Evolutionary conservation across 352 stramenopile genomes (phyloP), one percentile per base, ranked within the genome.

Genomic region (Phytophthora lateralis): DNA sequence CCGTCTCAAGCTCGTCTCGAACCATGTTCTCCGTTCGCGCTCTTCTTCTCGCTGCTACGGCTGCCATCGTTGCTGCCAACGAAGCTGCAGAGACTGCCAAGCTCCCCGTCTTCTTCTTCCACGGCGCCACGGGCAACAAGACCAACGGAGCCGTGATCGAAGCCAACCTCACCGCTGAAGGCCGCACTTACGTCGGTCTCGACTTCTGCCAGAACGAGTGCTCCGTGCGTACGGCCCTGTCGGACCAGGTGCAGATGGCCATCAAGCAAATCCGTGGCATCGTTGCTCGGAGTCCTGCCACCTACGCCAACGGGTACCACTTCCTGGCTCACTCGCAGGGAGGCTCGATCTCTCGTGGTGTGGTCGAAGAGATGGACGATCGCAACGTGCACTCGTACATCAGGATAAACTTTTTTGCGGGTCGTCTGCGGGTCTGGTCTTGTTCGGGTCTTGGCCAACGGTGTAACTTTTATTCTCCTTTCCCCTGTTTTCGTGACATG

Each of bases 281-380:
- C 37, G 50, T 74, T n/a, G 39, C 45, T 32, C 73, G 69, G 32
- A 62, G 76, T 56, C 26, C 55, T 3, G 30, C 55, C 9, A 32
- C 42, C 27, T 86, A 78, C 47, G 65, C 57, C 38, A 57, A 73
- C 21, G 76, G 79, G 38, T 89, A 89, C 67, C 60, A 79, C 53
- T 76, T 89, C 37, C 58, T 86, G 4, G 63, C 66, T 15, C 75
- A 89, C 50, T 89, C 79, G 9, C 71, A 78, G 18, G 79, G 79
- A 18, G 76, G 66, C 0, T 63, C 76, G 3, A 55, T 89, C 12
- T 56, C 75, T 21, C 74, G 79, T 21, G 75, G 63, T 18, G 76
- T 89, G 18, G 69, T 86, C 20, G 71, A 86, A 56, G 69, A 83
- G 20, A 83, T 82, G 76, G 72, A 89, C 39, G 68, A 85, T 58